A percentile compares a stretch with the other conserved stretches of the same genome.
These are phyloP conservation scores for Verticillium zaregamsianum DNA, from an alignment of 2,329 filamentous ascomycete genomes.

Conservation along the genomic window DNA sequence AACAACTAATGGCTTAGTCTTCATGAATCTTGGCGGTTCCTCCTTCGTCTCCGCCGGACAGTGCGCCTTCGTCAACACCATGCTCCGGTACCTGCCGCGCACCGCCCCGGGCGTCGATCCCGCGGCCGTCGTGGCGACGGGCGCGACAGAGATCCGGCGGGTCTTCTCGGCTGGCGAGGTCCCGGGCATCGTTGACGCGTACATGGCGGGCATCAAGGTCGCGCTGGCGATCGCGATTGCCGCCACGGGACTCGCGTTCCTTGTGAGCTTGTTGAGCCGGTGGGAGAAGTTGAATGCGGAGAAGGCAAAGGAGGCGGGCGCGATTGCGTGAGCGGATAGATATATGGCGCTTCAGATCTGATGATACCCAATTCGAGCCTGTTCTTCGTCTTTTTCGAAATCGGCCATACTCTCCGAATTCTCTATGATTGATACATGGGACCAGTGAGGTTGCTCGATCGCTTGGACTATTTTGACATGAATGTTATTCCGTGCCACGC, in stretches of 20 bases:
- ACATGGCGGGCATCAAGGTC: slow-evolving; percentile 30
- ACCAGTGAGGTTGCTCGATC: too few species aligned
- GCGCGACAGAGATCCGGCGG: slow-evolving; percentile 43
- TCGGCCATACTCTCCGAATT: too few species aligned
- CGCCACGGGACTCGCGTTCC: slow-evolving; percentile 19
- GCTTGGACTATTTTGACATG: too few species aligned
- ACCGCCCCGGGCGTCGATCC: slow-evolving; percentile 41
- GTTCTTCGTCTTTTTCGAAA: too few species aligned
- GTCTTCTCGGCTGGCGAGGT: slow-evolving; percentile 41
- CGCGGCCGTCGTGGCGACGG: slow-evolving; percentile 44
- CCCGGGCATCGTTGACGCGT: slow-evolving; percentile 27
- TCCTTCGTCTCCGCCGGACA: slow-evolving; percentile 49
- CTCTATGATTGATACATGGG: too few species aligned
- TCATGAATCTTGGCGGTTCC: slow-evolving; percentile 36
- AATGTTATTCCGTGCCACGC: too few species aligned
- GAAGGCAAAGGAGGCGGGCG: neutral
- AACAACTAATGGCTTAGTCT: slow-evolving; percentile 15
- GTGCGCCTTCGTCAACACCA: slow-evolving; percentile 48
- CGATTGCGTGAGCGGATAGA: neutral
- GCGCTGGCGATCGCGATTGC: slow-evolving; percentile 20
- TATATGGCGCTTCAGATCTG: neutral
- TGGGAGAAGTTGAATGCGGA: neutral
- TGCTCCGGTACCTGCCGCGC: slow-evolving; percentile 45
- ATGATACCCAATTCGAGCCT: neutral
- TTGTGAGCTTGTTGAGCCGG: slow-evolving; percentile 15